Base-by-base conservation (phyloP, 2,329 filamentous ascomycete species). In the Hawksworthiomyces lignivorus region DNA sequence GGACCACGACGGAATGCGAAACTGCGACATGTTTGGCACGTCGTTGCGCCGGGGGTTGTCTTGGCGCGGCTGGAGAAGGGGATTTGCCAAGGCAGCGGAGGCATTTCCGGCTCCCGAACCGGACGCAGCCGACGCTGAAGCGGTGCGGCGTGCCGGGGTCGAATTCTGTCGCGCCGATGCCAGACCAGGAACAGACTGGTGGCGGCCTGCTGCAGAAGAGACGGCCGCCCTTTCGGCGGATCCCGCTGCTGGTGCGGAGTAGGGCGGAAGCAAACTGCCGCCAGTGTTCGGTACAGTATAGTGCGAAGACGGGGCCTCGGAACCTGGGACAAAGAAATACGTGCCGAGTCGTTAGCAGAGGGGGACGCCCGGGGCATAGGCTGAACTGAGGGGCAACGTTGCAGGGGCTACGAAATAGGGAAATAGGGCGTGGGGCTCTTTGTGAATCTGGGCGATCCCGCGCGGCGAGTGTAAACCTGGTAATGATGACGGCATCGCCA, bases 301-400 rank as follows among this genome's bases (percentile, higher is more conserved):
- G 54, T 77, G 75, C 55, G 83, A 82, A 1, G 78, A 78, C 5
- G 80, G 80, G 3, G 70, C 74, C 40, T 82, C 78, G 41, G 80
- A 84, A 48, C 75, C 74, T 79, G 50, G 7, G 19, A 22, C 24
- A 26, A 26, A 26, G 24, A 26, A 12, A 8, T 26, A 4, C 24
- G 8, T 12, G 3, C 12, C 24, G 24, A 12, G 24, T 8, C 24
- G 24, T 12, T 26, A 12, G 8, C 8, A 26, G 8, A 26, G 8
- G 24, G 24, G 12, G 24, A 12, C 24, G 24, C 24, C 24, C 12
- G 24, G 24, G 24, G 24, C 8, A 26, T n/a, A n/a, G n/a, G n/a
- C n/a, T n/a, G n/a, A n/a, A n/a, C n/a, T n/a, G 24, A 26, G 24
- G 24, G 24, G 24, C 12, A 8, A 12, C 24, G 24, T 12, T 26